A percentile compares a stretch with the other conserved stretches of the same genome.
phyloP scores from a whole-genome alignment of 371 early-diverging fungal species.

The Lichtheimia hyalospora region DNA sequence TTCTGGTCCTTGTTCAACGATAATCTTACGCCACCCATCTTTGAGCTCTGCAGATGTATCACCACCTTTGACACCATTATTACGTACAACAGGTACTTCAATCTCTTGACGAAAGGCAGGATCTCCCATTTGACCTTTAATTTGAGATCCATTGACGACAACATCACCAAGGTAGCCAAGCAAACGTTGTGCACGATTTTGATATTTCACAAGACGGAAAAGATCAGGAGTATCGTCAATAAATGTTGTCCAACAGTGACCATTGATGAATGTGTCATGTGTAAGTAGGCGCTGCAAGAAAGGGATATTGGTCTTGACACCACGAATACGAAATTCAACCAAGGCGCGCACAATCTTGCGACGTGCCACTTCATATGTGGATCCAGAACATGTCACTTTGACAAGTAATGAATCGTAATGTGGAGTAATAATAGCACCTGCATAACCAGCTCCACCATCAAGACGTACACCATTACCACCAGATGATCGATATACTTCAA shows the following conservation, averaged over 20 bases:
- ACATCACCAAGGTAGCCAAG: constrained; percentile 88
- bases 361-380: constrained; percentile 84
- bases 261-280: constrained; percentile 74
- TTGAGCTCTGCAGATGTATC: constrained; percentile 61
- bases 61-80: constrained; percentile 35
- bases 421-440: constrained; percentile 92
- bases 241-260: constrained; percentile 93
- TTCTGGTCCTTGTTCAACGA: constrained; percentile 81
- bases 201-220: constrained; percentile 70
- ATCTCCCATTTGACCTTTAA: constrained; percentile 85
- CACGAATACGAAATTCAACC: constrained; percentile 93
- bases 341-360: constrained; percentile 86
- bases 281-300: constrained; percentile 88
- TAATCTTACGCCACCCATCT: constrained; percentile 86
- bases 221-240: constrained; percentile 94
- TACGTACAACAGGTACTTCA: constrained; percentile 55
- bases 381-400: constrained; percentile 88
- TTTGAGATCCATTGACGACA: constrained; percentile 88
- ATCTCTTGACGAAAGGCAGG: constrained; percentile 62
- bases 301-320: constrained; percentile 95
- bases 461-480: constrained; percentile 90
- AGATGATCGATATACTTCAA: constrained; percentile 88
- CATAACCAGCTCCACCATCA: constrained; percentile 87
- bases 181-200: constrained; percentile 87
- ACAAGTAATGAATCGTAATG: constrained; percentile 96